These are phyloP conservation scores for Tuber umbilicatum DNA, from an alignment of 495 filamentous ascomycete species.

Conservation along the genomic window DNA sequence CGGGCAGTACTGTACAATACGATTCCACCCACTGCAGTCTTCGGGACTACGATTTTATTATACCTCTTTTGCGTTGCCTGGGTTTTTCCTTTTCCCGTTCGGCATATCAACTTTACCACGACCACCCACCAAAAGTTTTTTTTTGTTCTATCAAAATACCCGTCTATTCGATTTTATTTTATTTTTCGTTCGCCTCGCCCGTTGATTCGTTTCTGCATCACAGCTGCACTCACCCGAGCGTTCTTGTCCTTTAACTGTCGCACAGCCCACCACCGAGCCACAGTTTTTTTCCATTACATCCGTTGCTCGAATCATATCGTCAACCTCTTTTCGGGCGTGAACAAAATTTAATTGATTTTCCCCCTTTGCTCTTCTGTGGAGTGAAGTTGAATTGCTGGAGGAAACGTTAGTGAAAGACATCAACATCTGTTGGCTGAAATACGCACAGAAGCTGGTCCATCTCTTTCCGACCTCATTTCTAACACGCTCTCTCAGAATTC, in stretches of 20 bases:
- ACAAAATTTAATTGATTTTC: not conserved
- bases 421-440: slow-evolving; percentile 38
- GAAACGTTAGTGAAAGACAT: slow-evolving; percentile 34
- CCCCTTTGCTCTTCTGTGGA: slow-evolving; percentile 3
- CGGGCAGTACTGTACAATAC: slow-evolving; percentile 4
- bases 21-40: slow-evolving; percentile 1
- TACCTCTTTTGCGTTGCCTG: not conserved
- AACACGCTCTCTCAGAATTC: slow-evolving; percentile 18
- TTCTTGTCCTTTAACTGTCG: slow-evolving; percentile 25
- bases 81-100: slow-evolving; percentile 1
- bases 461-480: slow-evolving; percentile 35
- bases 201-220: slow-evolving; percentile 39
- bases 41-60: slow-evolving; percentile 5
- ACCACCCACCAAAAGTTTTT: slow-evolving; percentile 11
- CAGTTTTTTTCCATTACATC: slow-evolving; percentile 31
- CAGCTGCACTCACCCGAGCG: slow-evolving; percentile 38
- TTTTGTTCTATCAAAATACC: slow-evolving; percentile 40
- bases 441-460: slow-evolving; percentile 34
- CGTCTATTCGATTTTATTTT: slow-evolving; percentile 13
- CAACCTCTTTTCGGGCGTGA: slow-evolving; percentile 6
- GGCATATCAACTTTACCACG: slow-evolving; percentile 2
- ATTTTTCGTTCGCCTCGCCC: slow-evolving; percentile 42
- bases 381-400: slow-evolving; percentile 19
- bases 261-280: slow-evolving; percentile 32
- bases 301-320: slow-evolving; percentile 32